A percentile compares a stretch with the other conserved stretches of the same genome.
Conservation (phyloP, 2,329 filamentous ascomycete genomes). For the Fonsecaea multimorphosa region DNA sequence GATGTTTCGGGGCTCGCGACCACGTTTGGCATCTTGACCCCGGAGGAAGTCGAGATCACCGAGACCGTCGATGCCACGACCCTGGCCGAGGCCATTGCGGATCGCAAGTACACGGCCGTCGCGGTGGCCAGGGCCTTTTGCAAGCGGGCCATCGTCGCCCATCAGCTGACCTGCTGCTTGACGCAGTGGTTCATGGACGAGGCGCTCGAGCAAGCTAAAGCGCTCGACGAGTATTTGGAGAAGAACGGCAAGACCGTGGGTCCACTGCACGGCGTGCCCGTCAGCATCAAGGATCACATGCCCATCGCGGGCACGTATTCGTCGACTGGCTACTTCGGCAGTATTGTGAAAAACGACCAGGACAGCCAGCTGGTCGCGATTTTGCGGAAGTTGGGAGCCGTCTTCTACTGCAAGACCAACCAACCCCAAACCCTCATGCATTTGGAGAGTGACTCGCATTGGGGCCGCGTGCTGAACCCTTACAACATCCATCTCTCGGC, state of each 20-base stretch:
- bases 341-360: conserved; percentile 24
- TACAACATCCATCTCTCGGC: conserved; percentile 58
- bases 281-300: conserved; percentile 59
- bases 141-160: conserved; percentile 48
- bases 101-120: conserved; percentile 31
- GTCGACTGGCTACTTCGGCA: conserved; percentile 23
- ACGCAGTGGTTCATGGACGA: conserved; percentile 60
- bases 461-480: conserved; percentile 58
- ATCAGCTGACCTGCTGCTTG: conserved; percentile 51
- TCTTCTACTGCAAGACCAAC: conserved; percentile 45
- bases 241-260: conserved; percentile 55
- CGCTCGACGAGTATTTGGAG: conserved; percentile 55
- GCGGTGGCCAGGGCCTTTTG: conserved; percentile 52
- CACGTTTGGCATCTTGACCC: conserved; percentile 54
- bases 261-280: conserved; percentile 67
- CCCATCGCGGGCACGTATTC: conserved; percentile 39
- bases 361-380: conserved; percentile 32
- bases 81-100: conserved; percentile 45
- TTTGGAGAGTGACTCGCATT: conserved; percentile 44
- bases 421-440: conserved; percentile 45
- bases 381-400: conserved; percentile 42
- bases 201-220: conserved; percentile 56
- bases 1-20: conserved; percentile 57
- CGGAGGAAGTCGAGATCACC: conserved; percentile 55
- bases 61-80: conserved; percentile 54